phyloP scores from a whole-genome alignment of 192 early-diverging fungal genomes.

The Rhizophagus clarus region DNA sequence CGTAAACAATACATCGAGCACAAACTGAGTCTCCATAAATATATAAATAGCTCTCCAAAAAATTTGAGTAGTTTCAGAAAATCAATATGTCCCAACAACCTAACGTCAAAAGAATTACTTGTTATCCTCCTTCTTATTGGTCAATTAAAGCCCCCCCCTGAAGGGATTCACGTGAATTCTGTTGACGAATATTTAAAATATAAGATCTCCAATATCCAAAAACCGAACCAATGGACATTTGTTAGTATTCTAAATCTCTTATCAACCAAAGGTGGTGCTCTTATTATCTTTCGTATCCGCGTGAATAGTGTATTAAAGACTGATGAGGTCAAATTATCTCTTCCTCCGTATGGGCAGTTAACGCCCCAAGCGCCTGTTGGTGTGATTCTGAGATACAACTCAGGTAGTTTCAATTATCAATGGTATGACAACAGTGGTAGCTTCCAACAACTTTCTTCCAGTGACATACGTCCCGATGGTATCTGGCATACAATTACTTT shows the following conservation, averaged over 20 bases:
- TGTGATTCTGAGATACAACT: not conserved
- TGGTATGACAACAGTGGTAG: not conserved
- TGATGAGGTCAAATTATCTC: not conserved
- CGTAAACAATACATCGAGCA: no score
- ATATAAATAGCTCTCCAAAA: constrained; percentile 16
- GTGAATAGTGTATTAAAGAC: not conserved
- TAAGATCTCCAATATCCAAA: not conserved
- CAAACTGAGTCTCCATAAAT: no score
- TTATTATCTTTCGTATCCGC: constrained; percentile 21
- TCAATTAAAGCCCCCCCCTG: constrained; percentile 4
- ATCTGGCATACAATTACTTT: constrained; percentile 13
- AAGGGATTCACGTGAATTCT: not conserved
- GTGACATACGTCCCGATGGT: constrained; percentile 15
- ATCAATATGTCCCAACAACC: constrained; percentile 9
- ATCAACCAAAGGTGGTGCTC: constrained; percentile 14
- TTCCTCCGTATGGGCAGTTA: no score
- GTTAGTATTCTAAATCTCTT: constrained; percentile 16
- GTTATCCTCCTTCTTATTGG: constrained; percentile 17
- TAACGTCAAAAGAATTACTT: constrained; percentile 6
- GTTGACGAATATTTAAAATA: not conserved
- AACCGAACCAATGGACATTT: constrained; percentile 4
- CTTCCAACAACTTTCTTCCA: constrained; percentile 7
- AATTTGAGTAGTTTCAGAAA: not conserved
- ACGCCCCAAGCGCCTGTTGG: no score
- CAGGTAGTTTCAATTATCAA: constrained; percentile 17